These are phyloP conservation scores for Zea mays DNA, from an alignment of 176 grass and related monocot genomes.

Conservation along the genomic window Zm-B73-REFERENCE-NAM-5.0 NC_050104.1:125079501-125080000, in stretches of 20 bases:
- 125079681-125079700: background rate
- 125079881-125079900: conserved; percentile 38
- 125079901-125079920: conserved; percentile 40
- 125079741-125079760: conserved; percentile 47
- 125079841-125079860: conserved; percentile 48
- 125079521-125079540: too few species aligned
- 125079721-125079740: conserved; percentile 65
- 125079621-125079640: too few species aligned
- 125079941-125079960: conserved; percentile 50
- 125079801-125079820: background rate
- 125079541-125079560: too few species aligned
- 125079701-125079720: conserved; percentile 42
- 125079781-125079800: conserved; percentile 32
- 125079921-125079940: conserved; percentile 54
- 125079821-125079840: conserved; percentile 52
- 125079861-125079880: conserved; percentile 62
- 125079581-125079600: too few species aligned
- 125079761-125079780: conserved; percentile 36
- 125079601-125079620: too few species aligned
- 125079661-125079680: background rate
- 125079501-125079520: too few species aligned
- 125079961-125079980: conserved; percentile 44
- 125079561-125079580: too few species aligned
- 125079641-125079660: too few species aligned
- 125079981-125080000: background rate